These are phyloP conservation scores for Rauvolfia tetraphylla DNA, from an alignment of 257 asterid genomes.

Conservation along the genomic window DNA sequence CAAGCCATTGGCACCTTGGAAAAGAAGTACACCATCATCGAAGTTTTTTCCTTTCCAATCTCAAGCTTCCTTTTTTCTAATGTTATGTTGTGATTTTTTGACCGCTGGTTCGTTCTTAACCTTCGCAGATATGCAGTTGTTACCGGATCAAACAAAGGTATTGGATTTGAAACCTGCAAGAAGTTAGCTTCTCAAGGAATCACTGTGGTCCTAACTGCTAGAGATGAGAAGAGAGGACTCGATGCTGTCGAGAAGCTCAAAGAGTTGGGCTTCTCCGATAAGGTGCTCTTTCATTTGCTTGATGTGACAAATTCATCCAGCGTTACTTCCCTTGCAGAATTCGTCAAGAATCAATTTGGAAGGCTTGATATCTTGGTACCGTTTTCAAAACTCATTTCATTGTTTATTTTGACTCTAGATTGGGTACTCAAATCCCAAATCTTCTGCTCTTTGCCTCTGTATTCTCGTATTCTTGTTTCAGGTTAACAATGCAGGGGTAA, in stretches of 20 bases:
- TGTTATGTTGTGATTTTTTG: too few species aligned
- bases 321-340: conserved; percentile 32
- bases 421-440: not conserved
- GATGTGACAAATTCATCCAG: conserved; percentile 38
- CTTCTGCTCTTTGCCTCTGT: too few species aligned
- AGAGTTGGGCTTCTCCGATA: conserved; percentile 14
- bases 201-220: conserved; percentile 41
- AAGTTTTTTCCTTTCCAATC: too few species aligned
- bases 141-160: conserved; percentile 49
- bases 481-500: conserved; percentile 51
- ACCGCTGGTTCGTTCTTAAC: not conserved
- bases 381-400: not conserved
- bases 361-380: conserved; percentile 56
- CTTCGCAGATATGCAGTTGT: conserved; percentile 46
- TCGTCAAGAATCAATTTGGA: conserved; percentile 36
- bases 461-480: conserved; percentile 8
- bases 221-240: conserved; percentile 42
- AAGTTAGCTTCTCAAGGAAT: conserved; percentile 40
- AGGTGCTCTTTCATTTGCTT: conserved; percentile 47
- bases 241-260: conserved; percentile 40
- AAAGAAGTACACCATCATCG: too few species aligned
- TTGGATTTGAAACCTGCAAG: conserved; percentile 38
- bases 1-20: too few species aligned
- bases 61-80: not conserved
- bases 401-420: too few species aligned